Evolutionary conservation across 306 rosid species (phyloP).

Genomic region (Quercus parvula): DNA sequence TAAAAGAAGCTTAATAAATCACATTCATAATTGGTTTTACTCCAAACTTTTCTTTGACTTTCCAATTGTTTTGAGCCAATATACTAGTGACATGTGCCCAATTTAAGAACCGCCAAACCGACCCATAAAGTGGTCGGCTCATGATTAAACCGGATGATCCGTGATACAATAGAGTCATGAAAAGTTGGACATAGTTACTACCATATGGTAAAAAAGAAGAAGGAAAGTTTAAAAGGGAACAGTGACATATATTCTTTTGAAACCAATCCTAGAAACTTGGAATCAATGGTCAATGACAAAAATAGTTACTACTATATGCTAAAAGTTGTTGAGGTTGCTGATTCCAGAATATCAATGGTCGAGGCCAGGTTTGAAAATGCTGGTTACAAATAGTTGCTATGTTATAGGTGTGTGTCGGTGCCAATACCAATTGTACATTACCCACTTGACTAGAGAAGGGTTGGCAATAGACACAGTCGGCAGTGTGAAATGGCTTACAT

Average conservation of each 20-base stretch:
- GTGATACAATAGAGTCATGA: neutral
- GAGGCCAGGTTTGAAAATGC: neutral
- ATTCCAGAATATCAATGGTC: neutral
- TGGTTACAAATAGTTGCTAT: neutral
- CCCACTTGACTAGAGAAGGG: neutral
- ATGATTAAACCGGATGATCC: neutral
- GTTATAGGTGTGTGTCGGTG: neutral
- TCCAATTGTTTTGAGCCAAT: neutral
- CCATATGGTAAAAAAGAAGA: no score
- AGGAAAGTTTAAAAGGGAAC: neutral
- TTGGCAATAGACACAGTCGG: neutral
- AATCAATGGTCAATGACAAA: neutral
- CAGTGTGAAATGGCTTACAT: neutral
- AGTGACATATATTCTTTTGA: neutral
- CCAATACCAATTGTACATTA: neutral
- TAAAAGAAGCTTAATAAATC: neutral
- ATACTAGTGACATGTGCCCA: neutral
- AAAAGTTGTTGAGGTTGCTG: neutral
- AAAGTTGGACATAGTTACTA: neutral
- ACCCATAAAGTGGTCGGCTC: slow-evolving; percentile 21
- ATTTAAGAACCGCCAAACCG: slow-evolving; percentile 12
- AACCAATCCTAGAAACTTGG: neutral
- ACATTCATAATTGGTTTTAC: neutral
- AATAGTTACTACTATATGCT: no score
- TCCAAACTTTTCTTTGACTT: slow-evolving; percentile 19